These are phyloP conservation scores for Moniliophthora roreri DNA, from an alignment of 1,284 basidiomycete species.

Conservation along the genomic window DNA sequence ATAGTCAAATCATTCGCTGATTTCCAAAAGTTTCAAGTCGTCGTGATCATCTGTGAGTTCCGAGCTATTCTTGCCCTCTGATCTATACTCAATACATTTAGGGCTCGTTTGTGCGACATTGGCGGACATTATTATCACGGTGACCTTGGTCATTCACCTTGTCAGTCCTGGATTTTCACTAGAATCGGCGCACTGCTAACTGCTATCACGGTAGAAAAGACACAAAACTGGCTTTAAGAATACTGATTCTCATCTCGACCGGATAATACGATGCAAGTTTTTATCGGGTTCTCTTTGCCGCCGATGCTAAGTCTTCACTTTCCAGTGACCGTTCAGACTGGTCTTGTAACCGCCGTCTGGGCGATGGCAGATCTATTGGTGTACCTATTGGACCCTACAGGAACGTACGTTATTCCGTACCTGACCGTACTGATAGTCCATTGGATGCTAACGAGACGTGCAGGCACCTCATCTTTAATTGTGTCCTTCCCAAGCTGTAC, in stretches of 20 bases:
- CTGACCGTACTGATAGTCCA: neutral
- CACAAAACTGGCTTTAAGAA: slow-evolving; percentile 6
- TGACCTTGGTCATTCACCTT: slow-evolving; percentile 8
- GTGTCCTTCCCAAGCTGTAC: slow-evolving; percentile 6
- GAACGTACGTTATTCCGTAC: neutral
- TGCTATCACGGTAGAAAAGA: neutral
- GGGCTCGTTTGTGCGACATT: slow-evolving; percentile 8
- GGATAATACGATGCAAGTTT: slow-evolving; percentile 8
- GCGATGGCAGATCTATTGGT: slow-evolving; percentile 7
- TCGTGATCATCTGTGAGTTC: slow-evolving; percentile 24
- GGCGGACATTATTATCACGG: slow-evolving; percentile 20
- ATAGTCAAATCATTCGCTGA: slow-evolving; percentile 24
- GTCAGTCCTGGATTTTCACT: neutral
- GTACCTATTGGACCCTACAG: slow-evolving; percentile 6
- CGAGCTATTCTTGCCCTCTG: neutral
- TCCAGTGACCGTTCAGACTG: slow-evolving; percentile 8
- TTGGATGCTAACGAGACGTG: neutral
- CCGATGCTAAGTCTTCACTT: too few relatives aligned
- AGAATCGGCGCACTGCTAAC: too few relatives aligned
- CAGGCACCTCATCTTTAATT: slow-evolving; percentile 9
- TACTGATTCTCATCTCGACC: slow-evolving; percentile 9
- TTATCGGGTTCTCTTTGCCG: neutral
- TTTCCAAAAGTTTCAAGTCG: slow-evolving; percentile 27
- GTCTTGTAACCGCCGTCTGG: slow-evolving; percentile 7
- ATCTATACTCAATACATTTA: neutral